phyloP scores from a whole-genome alignment of 2,329 filamentous ascomycete species.

The Colletotrichum musicola region DNA sequence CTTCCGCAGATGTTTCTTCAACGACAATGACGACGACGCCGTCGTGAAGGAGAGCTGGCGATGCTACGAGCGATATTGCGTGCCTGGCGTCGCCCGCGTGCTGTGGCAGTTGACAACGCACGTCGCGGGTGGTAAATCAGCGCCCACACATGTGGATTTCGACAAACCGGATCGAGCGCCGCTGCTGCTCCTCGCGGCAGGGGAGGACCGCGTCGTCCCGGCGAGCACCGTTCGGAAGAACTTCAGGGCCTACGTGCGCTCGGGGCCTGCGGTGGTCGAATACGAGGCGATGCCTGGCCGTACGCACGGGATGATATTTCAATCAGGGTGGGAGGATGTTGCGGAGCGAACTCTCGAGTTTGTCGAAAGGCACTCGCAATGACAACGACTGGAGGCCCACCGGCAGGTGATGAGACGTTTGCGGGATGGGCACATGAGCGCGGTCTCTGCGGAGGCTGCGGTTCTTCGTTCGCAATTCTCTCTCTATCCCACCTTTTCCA shows the following conservation, averaged over 20 bases:
- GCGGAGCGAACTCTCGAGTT: slow-evolving; percentile 31
- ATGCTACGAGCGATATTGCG: slow-evolving; percentile 40
- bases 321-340: slow-evolving; percentile 40
- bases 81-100: slow-evolving; percentile 41
- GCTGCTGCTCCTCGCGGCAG: slow-evolving; percentile 39
- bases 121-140: slow-evolving; percentile 17
- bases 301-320: slow-evolving; percentile 42
- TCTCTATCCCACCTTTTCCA: background rate
- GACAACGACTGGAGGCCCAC: background rate
- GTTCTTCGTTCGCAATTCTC: background rate
- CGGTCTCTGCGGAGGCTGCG: background rate
- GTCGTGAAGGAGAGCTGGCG: slow-evolving; percentile 31
- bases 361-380: slow-evolving; percentile 3
- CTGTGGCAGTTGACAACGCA: slow-evolving; percentile 41
- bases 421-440: background rate
- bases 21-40: slow-evolving; percentile 31
- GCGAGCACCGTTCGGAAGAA: slow-evolving; percentile 38
- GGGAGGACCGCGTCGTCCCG: slow-evolving; percentile 42
- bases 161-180: slow-evolving; percentile 32
- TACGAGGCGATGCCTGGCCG: slow-evolving; percentile 40
- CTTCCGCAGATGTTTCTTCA: slow-evolving; percentile 43
- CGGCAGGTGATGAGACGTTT: background rate
- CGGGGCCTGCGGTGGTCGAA: slow-evolving; percentile 37
- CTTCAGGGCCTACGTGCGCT: slow-evolving; percentile 36
- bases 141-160: slow-evolving; percentile 37